Conservation (phyloP, 345 rosid genomes). For the Populus alba region DNA sequence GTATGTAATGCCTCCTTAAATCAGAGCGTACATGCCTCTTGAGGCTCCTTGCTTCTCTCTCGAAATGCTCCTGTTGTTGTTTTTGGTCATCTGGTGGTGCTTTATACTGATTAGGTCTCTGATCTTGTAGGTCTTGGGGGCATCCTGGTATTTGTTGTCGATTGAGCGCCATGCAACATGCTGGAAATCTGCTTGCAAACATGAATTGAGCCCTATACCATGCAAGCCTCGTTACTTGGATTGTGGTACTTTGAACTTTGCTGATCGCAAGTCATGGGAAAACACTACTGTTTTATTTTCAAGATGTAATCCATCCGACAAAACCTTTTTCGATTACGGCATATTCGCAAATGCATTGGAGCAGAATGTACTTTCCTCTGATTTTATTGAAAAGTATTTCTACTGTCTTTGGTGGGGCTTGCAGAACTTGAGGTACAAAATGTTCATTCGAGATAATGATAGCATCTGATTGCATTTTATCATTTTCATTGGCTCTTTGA, state of each 20-base stretch:
- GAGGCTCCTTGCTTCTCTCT: not conserved
- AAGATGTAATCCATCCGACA: constrained; percentile 46
- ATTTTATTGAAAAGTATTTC: constrained; percentile 66
- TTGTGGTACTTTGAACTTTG: constrained; percentile 39
- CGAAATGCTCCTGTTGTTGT: not conserved
- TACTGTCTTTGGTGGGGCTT: constrained; percentile 92
- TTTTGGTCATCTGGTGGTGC: not conserved
- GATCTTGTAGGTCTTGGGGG: constrained; percentile 64
- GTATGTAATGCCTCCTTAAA: constrained; percentile 37
- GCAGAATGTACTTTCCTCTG: constrained; percentile 45
- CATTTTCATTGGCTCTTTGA: not conserved
- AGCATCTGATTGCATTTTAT: not conserved
- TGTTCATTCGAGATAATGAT: not conserved
- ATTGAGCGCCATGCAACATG: constrained; percentile 71
- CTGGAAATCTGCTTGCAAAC: constrained; percentile 67
- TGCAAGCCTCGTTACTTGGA: constrained; percentile 55
- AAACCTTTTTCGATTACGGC: constrained; percentile 46
- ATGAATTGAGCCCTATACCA: constrained; percentile 31
- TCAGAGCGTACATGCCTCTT: not conserved
- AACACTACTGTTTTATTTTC: constrained; percentile 53
- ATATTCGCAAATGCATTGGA: constrained; percentile 59
- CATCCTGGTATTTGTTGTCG: constrained; percentile 82
- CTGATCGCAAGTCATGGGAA: constrained; percentile 45
- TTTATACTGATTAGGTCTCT: not conserved
- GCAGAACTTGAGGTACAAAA: constrained; percentile 70